phyloP scores from a whole-genome alignment of 1,284 basidiomycete species.

The Heterobasidion annosum region DNA sequence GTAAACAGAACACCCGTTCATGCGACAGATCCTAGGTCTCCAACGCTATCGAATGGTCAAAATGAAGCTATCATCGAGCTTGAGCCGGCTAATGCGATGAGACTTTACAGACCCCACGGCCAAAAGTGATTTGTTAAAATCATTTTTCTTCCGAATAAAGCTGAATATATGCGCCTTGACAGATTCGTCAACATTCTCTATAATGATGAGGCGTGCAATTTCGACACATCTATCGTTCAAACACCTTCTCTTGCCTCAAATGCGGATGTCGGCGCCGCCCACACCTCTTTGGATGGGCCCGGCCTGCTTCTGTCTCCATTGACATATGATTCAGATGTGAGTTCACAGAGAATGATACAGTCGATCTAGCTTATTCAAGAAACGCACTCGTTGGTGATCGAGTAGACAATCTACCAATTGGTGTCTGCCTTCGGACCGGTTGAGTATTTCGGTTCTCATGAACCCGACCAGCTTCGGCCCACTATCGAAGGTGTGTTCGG shows the following conservation, averaged over 20 bases:
- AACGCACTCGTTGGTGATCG: neutral
- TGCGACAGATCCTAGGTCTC: neutral
- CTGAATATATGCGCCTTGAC: conserved; percentile 4
- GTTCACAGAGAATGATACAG: conserved; percentile 4
- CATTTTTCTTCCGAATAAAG: neutral
- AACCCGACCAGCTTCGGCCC: neutral
- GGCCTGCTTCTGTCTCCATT: conserved; percentile 48
- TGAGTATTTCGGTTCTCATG: conserved; percentile 14
- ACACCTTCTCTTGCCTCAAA: neutral
- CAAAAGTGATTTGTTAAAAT: conserved; percentile 27
- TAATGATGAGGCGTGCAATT: conserved; percentile 37
- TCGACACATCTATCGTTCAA: conserved; percentile 1
- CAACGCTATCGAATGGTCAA: neutral
- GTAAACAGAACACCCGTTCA: neutral
- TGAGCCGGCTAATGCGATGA: conserved; percentile 47
- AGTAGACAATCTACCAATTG: conserved; percentile 17
- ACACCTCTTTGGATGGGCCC: conserved; percentile 18
- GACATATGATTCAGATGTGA: conserved; percentile 48
- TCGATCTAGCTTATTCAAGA: too few species aligned
- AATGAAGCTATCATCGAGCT: conserved; percentile 2
- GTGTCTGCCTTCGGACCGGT: conserved; percentile 18
- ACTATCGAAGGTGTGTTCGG: neutral
- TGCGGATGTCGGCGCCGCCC: conserved; percentile 2
- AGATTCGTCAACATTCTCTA: conserved; percentile 51
- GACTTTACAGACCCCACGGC: conserved; percentile 30